These are phyloP conservation scores for Scheffersomyces titani DNA, from an alignment of 1,139 yeast species.

Conservation along the genomic window DNA sequence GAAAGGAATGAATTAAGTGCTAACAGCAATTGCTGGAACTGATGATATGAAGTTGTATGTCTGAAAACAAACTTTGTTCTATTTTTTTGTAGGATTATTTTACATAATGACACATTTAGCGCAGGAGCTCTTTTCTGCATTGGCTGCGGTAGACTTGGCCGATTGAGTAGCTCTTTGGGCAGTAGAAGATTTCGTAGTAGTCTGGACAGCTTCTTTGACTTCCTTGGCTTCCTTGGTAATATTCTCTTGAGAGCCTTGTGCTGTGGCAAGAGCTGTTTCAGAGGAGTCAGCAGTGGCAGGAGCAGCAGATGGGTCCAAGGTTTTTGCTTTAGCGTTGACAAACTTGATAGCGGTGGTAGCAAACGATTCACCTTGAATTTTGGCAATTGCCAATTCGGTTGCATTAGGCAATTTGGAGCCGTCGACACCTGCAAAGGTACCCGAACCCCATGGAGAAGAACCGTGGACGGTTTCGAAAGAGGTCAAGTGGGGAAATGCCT, in stretches of 20 bases:
- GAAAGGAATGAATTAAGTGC: not conserved
- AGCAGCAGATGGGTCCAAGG: conserved; percentile 2
- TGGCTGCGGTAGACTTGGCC: conserved; percentile 5
- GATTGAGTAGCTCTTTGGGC: conserved; percentile 8
- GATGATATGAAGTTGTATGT: not conserved
- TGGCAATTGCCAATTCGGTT: conserved; percentile 40
- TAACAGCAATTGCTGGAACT: not conserved
- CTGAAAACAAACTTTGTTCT: not conserved
- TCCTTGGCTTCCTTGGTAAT: conserved; percentile 6
- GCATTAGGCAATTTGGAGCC: conserved; percentile 48
- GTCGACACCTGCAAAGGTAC: conserved; percentile 48
- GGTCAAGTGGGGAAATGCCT: conserved; percentile 34
- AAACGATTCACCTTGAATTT: conserved; percentile 45
- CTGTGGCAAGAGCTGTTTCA: not conserved
- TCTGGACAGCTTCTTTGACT: conserved; percentile 11
- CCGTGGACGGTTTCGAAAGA: conserved; percentile 44
- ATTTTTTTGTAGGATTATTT: not conserved
- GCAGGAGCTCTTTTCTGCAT: conserved; percentile 10
- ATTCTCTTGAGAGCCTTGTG: not conserved
- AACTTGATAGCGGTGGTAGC: conserved; percentile 35
- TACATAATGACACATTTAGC: conserved; percentile 14
- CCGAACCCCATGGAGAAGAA: conserved; percentile 55
- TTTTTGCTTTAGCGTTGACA: not conserved
- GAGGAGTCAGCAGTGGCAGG: not conserved
- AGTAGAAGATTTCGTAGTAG: conserved; percentile 4